These are phyloP conservation scores for Nyssa sinensis DNA, from an alignment of 148 eudicot genomes.

Conservation along the genomic window DNA sequence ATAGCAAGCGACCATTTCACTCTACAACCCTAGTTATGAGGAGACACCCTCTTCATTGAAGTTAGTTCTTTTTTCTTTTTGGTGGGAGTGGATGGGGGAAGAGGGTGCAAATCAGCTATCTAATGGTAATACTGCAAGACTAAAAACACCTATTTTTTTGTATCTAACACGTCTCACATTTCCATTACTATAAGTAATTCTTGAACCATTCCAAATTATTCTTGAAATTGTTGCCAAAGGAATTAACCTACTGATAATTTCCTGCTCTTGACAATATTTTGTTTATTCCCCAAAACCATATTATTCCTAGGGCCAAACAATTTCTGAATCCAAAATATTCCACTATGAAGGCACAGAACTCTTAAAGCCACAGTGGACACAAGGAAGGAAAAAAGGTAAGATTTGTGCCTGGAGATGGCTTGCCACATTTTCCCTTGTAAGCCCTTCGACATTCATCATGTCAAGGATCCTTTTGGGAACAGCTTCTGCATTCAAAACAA, in stretches of 20 bases:
- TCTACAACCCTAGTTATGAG: neutral
- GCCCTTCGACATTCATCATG: slow-evolving; percentile 79
- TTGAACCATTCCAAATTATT: neutral
- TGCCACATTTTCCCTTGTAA: slow-evolving; percentile 93
- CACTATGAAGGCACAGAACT: neutral
- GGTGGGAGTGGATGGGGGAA: neutral
- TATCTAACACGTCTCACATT: neutral
- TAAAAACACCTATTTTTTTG: neutral
- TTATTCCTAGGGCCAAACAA: neutral
- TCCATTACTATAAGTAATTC: neutral
- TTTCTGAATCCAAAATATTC: neutral
- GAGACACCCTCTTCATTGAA: too few species aligned
- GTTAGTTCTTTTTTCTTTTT: neutral
- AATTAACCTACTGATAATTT: neutral
- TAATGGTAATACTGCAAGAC: neutral
- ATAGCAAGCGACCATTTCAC: neutral
- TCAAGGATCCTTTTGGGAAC: slow-evolving; percentile 94
- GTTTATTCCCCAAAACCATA: neutral
- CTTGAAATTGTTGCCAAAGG: neutral
- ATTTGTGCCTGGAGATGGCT: slow-evolving; percentile 87
- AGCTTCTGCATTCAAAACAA: slow-evolving; percentile 58
- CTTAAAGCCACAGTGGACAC: neutral
- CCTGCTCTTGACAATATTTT: neutral
- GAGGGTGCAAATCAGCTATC: neutral
- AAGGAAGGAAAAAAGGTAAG: neutral